Evolutionary conservation across 805 yeast species (phyloP).

Genomic region (Candida koratica): DNA sequence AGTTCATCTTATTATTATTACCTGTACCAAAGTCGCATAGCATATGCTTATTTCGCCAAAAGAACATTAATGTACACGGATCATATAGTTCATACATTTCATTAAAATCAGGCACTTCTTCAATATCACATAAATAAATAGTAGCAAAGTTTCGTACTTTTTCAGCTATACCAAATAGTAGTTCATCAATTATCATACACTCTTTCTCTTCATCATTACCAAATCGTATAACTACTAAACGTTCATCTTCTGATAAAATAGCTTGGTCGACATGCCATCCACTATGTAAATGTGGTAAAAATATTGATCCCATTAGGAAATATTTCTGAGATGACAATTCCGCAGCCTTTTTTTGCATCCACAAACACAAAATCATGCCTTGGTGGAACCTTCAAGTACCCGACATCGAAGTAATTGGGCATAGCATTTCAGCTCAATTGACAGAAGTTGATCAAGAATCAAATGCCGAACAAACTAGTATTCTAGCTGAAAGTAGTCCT

Average conservation of each 20-base stretch:
- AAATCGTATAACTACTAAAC: slow-evolving; percentile 83
- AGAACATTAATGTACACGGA: slow-evolving; percentile 90
- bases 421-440: no score
- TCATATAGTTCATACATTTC: slow-evolving; percentile 87
- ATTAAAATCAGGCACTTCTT: slow-evolving; percentile 84
- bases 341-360: slow-evolving; percentile 11
- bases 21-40: slow-evolving; percentile 99
- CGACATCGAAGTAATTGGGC: slow-evolving; percentile 6
- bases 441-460: no score
- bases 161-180: slow-evolving; percentile 73
- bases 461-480: no score
- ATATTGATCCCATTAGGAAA: slow-evolving; percentile 68
- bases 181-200: slow-evolving; percentile 89
- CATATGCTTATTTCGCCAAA: slow-evolving; percentile 90
- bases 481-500: no score
- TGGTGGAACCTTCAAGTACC: slow-evolving; percentile 1
- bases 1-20: slow-evolving; percentile 89
- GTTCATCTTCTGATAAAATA: slow-evolving; percentile 82
- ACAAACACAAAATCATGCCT: slow-evolving; percentile 1
- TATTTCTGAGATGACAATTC: slow-evolving; percentile 3
- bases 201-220: slow-evolving; percentile 75
- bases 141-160: slow-evolving; percentile 84
- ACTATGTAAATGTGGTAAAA: slow-evolving; percentile 72
- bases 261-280: slow-evolving; percentile 99
- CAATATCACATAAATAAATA: slow-evolving; percentile 83